Evolutionary conservation across 2,329 filamentous ascomycete species (phyloP).

Genomic region (Botryosphaeria dothidea): DNA sequence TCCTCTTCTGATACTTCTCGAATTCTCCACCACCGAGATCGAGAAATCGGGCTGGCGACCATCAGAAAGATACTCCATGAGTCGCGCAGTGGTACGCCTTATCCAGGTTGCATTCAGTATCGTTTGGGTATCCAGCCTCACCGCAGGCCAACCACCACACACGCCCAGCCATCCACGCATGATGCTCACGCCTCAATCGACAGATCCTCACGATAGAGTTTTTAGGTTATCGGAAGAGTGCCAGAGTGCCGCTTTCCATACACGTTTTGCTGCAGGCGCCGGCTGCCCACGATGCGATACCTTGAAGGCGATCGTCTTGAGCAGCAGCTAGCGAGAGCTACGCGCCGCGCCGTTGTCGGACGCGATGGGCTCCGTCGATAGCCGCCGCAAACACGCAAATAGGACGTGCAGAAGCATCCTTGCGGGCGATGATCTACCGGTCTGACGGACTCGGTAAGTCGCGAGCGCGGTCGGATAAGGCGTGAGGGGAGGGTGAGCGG

Average conservation of each 20-base stretch:
- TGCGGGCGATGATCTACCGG: background rate
- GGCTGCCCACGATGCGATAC: background rate
- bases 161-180: background rate
- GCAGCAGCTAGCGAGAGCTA: background rate
- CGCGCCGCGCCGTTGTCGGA: conserved; percentile 2
- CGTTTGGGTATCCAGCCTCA: background rate
- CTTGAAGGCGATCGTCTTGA: background rate
- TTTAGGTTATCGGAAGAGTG: background rate
- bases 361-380: background rate
- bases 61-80: background rate
- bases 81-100: background rate
- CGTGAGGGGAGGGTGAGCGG: background rate
- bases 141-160: background rate
- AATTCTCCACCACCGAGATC: background rate
- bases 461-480: background rate
- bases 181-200: background rate
- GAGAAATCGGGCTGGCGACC: background rate
- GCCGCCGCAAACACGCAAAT: background rate
- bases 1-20: background rate
- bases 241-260: background rate
- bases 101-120: background rate
- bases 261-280: background rate
- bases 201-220: conserved; percentile 7
- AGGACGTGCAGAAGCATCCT: background rate
- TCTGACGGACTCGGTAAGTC: conserved; percentile 4